Base-by-base conservation (phyloP, 2,329 filamentous ascomycete genomes). In the Gliomastix tumulicola region DNA sequence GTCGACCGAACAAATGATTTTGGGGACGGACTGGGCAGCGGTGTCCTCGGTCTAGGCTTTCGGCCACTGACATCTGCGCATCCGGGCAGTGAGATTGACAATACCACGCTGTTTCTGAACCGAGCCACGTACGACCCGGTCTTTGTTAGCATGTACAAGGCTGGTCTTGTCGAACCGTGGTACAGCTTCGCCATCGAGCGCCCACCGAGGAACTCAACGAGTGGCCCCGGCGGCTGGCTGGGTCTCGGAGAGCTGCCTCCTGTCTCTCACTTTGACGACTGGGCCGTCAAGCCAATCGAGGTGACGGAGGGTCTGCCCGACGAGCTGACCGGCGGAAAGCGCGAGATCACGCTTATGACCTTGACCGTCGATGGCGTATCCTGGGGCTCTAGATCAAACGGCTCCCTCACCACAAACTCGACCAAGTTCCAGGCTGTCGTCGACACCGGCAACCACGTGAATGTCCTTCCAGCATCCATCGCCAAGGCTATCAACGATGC, bases 371-470 rank as follows among this genome's bases (percentile, higher is more conserved):
- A 41, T 19, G 27, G 27, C 5, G 31, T 42, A 21, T 36, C 39
- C 10, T 46, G 41, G 42, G 41, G 41, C 19, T 36, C 32, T n/a
- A 23, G 28, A 1, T 27, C 33, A 4, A n/a, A n/a, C n/a, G n/a
- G n/a, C n/a, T 32, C 34, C 20, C 33, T 16, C 11, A 48, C 42
- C 15, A 49, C 43, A 7, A 54, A 56, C 37, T 33, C 44, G 7
- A 59, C 55, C 7, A 41, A 47, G 12, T 60, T 62, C 30, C 55
- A 61, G 32, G 56, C 53, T 7, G 62, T 70, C 30, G 49, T 71
- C 18, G 68, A 72, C 46, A 63, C 56, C 3, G 66, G 65, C 6
- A 68, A 63, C 5, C 52, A 49, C 1, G 46, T 63, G 13, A 61
- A 60, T 40, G 63, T 65, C 44, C 45, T 65, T 7, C 63, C 65